Conservation (phyloP, 345 rosid genomes). For the Gossypium longicalyx region DNA sequence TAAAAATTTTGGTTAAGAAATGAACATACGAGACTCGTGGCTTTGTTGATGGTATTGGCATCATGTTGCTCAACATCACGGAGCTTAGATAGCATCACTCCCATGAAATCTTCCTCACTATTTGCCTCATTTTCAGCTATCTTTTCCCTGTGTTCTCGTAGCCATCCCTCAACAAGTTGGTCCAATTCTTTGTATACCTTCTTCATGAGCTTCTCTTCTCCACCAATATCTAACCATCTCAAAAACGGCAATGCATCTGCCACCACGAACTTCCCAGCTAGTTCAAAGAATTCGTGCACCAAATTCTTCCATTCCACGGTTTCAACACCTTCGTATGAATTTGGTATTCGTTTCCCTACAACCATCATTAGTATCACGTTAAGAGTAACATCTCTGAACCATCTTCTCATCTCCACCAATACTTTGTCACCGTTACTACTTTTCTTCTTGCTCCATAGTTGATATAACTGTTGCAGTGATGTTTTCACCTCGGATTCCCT, state of each 20-base stretch:
- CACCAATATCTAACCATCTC: constrained; percentile 34
- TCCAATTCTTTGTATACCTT: constrained; percentile 21
- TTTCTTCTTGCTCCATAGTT: constrained; percentile 8
- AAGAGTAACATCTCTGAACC: constrained; percentile 26
- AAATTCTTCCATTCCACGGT: background rate
- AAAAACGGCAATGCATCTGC: constrained; percentile 33
- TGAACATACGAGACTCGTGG: background rate
- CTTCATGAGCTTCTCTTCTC: constrained; percentile 31
- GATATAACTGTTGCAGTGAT: constrained; percentile 4
- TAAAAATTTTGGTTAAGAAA: background rate
- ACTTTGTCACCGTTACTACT: background rate
- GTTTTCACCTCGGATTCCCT: constrained; percentile 21
- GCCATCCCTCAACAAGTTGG: constrained; percentile 19
- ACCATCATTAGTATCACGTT: constrained; percentile 31
- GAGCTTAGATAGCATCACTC: background rate
- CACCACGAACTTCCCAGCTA: constrained; percentile 15
- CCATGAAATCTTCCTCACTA: background rate
- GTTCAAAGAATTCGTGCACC: constrained; percentile 17
- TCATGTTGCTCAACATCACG: background rate
- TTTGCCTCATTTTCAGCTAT: background rate
- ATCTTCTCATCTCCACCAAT: constrained; percentile 29
- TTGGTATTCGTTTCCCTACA: constrained; percentile 20
- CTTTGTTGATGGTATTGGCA: background rate
- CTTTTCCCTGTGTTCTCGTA: constrained; percentile 21
- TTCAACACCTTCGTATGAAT: background rate